Percentiles rank a stretch among this genome's conserved stretches.
These are phyloP conservation scores for Penicillium glabrum DNA, from an alignment of 2,329 filamentous ascomycete species.

Conservation along the genomic window DNA sequence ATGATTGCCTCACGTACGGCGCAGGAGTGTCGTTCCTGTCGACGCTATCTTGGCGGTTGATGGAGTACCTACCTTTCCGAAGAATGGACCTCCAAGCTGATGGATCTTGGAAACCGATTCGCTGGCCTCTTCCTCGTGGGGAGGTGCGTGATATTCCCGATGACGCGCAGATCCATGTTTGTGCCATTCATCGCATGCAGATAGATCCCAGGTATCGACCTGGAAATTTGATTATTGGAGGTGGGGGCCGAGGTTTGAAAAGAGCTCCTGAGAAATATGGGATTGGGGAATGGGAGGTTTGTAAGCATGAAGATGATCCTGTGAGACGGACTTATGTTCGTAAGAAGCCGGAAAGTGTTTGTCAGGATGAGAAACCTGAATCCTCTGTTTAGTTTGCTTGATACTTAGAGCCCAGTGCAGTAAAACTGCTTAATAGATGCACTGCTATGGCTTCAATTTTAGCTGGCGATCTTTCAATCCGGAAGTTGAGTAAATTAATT, in stretches of 20 bases:
- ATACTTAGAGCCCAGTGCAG: no score
- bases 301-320: slow-evolving; percentile 62
- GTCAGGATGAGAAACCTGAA: background rate
- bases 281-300: slow-evolving; percentile 70
- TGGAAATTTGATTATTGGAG: slow-evolving; percentile 76
- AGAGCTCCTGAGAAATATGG: slow-evolving; percentile 61
- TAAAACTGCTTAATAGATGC: no score
- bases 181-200: slow-evolving; percentile 71
- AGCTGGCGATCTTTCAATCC: no score
- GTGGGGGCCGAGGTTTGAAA: slow-evolving; percentile 69
- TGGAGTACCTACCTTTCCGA: slow-evolving; percentile 80
- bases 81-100: slow-evolving; percentile 74
- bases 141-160: slow-evolving; percentile 77
- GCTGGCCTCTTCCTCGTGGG: slow-evolving; percentile 75
- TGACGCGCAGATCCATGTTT: slow-evolving; percentile 69
- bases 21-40: slow-evolving; percentile 57
- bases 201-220: slow-evolving; percentile 66
- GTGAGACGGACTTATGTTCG: slow-evolving; percentile 68
- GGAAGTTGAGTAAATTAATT: no score
- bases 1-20: slow-evolving; percentile 69
- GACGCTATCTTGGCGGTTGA: slow-evolving; percentile 69
- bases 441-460: no score
- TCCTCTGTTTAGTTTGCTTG: background rate
- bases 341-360: slow-evolving; percentile 51
- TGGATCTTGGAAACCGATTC: slow-evolving; percentile 75